Percentiles rank a stretch among this genome's conserved stretches.
These are phyloP conservation scores for Akanthomyces muscarius DNA, from an alignment of 2,329 filamentous ascomycete species.

Conservation along the genomic window DNA sequence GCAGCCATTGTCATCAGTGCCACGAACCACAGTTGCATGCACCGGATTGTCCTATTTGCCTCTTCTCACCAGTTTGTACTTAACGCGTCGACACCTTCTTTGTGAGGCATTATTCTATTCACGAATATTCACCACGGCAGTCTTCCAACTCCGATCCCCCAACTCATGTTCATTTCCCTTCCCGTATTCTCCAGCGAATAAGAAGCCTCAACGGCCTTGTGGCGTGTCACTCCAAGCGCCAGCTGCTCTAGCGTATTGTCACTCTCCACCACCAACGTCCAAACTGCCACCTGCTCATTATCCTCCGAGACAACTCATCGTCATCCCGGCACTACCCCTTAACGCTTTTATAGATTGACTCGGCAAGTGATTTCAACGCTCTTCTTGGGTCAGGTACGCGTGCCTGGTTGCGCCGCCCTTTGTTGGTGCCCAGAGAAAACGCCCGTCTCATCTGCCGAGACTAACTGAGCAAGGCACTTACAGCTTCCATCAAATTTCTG, in stretches of 20 bases:
- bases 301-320: background rate
- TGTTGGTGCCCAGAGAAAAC: background rate
- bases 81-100: background rate
- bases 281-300: background rate
- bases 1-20: background rate
- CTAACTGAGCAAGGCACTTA: background rate
- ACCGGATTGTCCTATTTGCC: background rate
- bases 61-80: background rate
- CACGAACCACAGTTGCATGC: background rate
- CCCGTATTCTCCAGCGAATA: conserved; percentile 5
- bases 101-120: background rate
- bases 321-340: background rate
- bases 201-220: background rate
- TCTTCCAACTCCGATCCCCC: background rate
- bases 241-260: conserved; percentile 1
- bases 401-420: background rate
- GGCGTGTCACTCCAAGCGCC: conserved; percentile 15
- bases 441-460: background rate
- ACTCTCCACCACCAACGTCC: background rate
- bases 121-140: background rate
- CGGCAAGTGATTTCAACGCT: background rate
- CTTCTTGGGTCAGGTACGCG: no score
- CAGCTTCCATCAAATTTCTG: background rate
- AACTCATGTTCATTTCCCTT: background rate
- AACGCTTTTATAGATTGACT: background rate